Base-by-base conservation (phyloP, 768 basidiomycete species). In the Lyophyllum shimeji region DNA sequence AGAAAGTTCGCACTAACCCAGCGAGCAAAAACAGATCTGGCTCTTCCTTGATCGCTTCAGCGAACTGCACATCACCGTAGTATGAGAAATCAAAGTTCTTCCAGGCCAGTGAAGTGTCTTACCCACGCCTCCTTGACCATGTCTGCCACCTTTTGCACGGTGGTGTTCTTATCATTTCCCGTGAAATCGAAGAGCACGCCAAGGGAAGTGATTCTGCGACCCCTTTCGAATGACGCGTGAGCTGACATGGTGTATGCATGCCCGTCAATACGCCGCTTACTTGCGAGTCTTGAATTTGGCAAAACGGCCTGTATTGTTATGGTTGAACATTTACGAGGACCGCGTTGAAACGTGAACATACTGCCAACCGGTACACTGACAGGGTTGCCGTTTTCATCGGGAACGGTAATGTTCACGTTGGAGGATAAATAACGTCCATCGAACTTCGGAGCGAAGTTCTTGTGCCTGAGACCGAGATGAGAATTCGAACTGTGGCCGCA, bases 121-220 rank as follows among this genome's bases (percentile, higher is more conserved):
- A 85, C 86, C 89, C 93, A 96, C 3, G 69, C 31, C 65, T 94
- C 92, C 57, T 88, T 84, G 40, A 93, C 85, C 87, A 95, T 87
- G 42, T 84, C 76, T 12, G 71, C 78, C 2, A 91, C 87, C 33
- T 72, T 74, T 63, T 93, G 92, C 15, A 95, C 88, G 1, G 85
- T 86, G 5, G 90, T 90, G 57, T 88, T 87, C 46, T 69, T 62
- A 39, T 78, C 84, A 61, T 92, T 89, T 49, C 85, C 84, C 0
- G 81, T 83, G 67, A 93, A 95, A 67, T 92, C 80, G 57, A 72
- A 95, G 11, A 95, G 68, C 25, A 93, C 86, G 7, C 93, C 93
- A 17, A 95, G 77, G 1, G 93, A 81, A 0, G 91, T 94, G 31
- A 95, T 84, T 39, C 73, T 80, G 43, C 86, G 80, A 21, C 90